phyloP scores from a whole-genome alignment of 371 early-diverging fungal genomes.

The Mucor sp. region DNA sequence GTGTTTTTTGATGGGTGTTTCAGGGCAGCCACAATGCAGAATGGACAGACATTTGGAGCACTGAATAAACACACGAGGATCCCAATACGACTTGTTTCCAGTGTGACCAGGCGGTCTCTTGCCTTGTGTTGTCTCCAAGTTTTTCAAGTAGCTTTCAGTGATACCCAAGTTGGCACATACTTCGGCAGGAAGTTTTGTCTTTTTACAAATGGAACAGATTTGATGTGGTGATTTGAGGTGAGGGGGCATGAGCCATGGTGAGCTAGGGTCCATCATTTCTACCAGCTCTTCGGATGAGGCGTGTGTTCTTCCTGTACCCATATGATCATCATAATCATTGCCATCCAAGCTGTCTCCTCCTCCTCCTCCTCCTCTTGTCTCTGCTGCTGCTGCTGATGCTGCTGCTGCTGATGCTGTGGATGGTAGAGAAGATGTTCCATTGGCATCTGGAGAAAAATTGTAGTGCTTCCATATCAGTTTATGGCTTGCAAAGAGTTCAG shows the following conservation, averaged over 20 bases:
- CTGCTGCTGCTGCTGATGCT: no score
- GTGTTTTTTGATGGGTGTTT: constrained; percentile 20
- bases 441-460: background rate
- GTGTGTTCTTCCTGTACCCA: background rate
- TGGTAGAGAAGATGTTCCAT: background rate
- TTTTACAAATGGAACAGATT: constrained; percentile 17
- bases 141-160: constrained; percentile 7
- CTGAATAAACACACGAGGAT: constrained; percentile 29
- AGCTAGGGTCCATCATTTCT: background rate
- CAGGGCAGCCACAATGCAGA: constrained; percentile 27
- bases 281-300: background rate
- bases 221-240: constrained; percentile 9
- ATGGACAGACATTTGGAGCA: constrained; percentile 14
- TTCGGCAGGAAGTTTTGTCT: constrained; percentile 10
- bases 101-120: constrained; percentile 18
- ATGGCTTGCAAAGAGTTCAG: background rate
- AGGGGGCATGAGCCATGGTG: background rate
- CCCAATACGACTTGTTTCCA: constrained; percentile 20
- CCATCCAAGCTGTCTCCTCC: background rate
- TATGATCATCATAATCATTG: background rate
- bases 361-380: no score
- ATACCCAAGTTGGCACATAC: constrained; percentile 9
- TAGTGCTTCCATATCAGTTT: background rate
- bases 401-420: background rate
- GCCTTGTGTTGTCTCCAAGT: constrained; percentile 12